phyloP scores from a whole-genome alignment of 768 basidiomycete genomes.

The Suillus weaverae region DNA sequence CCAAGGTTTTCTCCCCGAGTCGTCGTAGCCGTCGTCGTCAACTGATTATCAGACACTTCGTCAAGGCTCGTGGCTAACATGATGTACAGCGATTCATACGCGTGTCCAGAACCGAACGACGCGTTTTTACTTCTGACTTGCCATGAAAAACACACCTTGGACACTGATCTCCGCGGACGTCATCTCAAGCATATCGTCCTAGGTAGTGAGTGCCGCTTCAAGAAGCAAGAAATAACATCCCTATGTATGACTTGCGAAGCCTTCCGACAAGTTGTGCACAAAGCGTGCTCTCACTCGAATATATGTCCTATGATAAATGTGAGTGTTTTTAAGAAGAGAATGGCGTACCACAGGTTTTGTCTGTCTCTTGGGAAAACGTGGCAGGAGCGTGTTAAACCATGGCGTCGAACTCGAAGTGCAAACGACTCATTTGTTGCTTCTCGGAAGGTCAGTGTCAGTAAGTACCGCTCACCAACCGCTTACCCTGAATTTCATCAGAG shows the following conservation, averaged over 20 bases:
- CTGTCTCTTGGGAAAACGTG: background rate
- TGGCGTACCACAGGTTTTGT: background rate
- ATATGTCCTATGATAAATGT: background rate
- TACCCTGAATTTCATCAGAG: background rate
- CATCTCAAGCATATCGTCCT: background rate
- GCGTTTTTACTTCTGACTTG: background rate
- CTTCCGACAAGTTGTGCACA: background rate
- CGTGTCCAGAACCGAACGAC: background rate
- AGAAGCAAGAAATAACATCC: background rate
- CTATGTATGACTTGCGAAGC: background rate
- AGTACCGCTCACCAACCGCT: background rate
- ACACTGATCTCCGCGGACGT: background rate
- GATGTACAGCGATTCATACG: background rate
- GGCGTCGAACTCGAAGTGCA: background rate
- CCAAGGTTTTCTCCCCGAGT: background rate
- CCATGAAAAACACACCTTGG: background rate
- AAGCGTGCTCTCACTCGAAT: background rate
- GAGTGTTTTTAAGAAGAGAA: background rate
- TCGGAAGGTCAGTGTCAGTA: background rate
- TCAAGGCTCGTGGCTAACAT: background rate
- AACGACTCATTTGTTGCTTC: background rate
- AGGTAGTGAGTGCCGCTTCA: background rate
- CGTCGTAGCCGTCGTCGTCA: background rate
- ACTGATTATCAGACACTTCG: slow-evolving; percentile 1
- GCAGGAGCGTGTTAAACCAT: background rate